Evolutionary conservation across 352 stramenopile species (phyloP).

Genomic region (Halophytophthora polymorphica): DNA sequence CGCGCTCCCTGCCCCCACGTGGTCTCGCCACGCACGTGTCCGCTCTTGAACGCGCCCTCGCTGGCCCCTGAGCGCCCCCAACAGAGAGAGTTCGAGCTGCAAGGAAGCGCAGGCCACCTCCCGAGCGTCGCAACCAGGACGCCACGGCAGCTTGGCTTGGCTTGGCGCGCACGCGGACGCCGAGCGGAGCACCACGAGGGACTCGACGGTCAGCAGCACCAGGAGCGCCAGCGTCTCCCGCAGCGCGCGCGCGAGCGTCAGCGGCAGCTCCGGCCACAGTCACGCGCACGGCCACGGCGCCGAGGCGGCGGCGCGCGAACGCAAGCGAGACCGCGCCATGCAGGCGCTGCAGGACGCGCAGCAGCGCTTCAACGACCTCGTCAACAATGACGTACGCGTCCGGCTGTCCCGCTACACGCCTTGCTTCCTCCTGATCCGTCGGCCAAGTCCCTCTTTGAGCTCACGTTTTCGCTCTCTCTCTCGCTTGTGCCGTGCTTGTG

Average conservation of each 20-base stretch:
- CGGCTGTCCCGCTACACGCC: not conserved
- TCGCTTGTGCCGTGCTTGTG: no score
- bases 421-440: no score
- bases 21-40: no score
- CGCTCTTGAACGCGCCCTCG: no score
- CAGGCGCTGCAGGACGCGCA: constrained; percentile 76
- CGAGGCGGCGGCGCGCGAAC: constrained; percentile 24
- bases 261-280: constrained; percentile 2
- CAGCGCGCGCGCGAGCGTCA: no score
- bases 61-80: no score
- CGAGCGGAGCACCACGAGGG: constrained; percentile 25
- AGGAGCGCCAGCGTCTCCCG: constrained; percentile 7
- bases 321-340: constrained; percentile 58
- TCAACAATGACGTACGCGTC: constrained; percentile 63
- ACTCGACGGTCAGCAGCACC: constrained; percentile 8
- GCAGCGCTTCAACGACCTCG: constrained; percentile 75
- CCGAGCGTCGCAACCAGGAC: constrained; percentile 4
- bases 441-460: no score
- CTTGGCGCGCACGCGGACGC: not conserved
- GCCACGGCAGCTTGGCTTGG: not conserved
- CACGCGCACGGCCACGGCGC: constrained; percentile 12
- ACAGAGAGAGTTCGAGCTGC: no score
- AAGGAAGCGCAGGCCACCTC: constrained; percentile 1
- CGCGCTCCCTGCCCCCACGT: no score
- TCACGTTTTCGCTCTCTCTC: no score